phyloP scores from a whole-genome alignment of 73 alveolate genomes.

The Paramecium sexaurelia region DNA sequence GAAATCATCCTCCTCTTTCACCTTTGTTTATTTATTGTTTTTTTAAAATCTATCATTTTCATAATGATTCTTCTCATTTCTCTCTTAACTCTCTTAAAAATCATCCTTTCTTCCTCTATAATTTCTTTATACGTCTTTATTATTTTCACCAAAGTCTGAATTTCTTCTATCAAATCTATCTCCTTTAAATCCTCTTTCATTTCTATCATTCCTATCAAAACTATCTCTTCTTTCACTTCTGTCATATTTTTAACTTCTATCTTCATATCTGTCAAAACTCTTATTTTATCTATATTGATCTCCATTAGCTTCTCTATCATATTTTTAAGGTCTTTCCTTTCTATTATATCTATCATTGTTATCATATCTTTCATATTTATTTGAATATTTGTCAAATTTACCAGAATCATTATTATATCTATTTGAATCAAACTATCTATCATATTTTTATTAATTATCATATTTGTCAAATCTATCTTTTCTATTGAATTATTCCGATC shows the following conservation, averaged over 20 bases:
- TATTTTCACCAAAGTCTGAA: neutral
- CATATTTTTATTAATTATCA: neutral
- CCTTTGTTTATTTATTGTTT: neutral
- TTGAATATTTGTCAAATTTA: neutral
- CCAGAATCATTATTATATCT: neutral
- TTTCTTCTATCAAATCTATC: neutral
- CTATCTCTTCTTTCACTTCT: neutral
- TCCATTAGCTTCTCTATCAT: neutral
- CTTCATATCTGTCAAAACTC: neutral
- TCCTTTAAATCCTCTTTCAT: neutral
- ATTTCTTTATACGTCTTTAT: neutral
- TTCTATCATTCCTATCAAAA: neutral
- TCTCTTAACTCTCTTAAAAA: neutral
- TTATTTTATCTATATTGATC: neutral
- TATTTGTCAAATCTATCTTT: neutral
- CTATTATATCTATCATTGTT: neutral
- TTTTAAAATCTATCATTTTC: neutral
- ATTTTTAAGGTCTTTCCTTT: neutral
- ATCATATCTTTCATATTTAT: neutral
- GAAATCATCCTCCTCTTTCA: neutral
- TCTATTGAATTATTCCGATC: neutral
- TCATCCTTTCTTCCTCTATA: neutral
- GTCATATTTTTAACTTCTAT: neutral
- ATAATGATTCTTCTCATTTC: neutral
- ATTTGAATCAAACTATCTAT: neutral